Evolutionary conservation across 345 rosid species (phyloP).

Genomic region (Rhodamnia argentea): DNA sequence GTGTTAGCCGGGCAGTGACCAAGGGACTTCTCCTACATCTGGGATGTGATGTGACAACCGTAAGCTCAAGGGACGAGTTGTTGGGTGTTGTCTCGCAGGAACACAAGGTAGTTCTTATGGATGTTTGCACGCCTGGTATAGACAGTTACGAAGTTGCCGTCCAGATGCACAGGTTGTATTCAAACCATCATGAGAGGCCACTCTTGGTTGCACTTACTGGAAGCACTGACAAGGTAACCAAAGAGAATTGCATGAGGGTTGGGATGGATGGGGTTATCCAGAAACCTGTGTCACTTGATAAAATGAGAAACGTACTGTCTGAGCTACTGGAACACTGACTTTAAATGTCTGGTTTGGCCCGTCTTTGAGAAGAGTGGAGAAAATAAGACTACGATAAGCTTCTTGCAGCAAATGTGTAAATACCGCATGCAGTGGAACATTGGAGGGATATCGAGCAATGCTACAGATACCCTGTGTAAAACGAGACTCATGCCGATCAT

Average conservation of each 20-base stretch:
- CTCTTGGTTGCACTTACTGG: constrained; percentile 77
- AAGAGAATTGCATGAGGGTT: constrained; percentile 74
- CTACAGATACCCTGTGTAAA: not conserved
- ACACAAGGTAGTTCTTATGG: constrained; percentile 83
- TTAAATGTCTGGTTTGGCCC: not conserved
- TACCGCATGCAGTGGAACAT: not conserved
- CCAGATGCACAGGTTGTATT: constrained; percentile 50
- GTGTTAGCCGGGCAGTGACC: constrained; percentile 82
- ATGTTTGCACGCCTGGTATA: constrained; percentile 40
- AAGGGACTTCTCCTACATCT: constrained; percentile 75
- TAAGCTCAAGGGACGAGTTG: constrained; percentile 65
- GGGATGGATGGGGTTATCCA: constrained; percentile 71
- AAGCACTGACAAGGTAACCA: constrained; percentile 53
- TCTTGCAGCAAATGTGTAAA: not conserved
- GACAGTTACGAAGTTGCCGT: constrained; percentile 58
- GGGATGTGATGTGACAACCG: constrained; percentile 82
- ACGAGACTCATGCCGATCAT: not conserved
- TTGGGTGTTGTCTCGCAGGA: constrained; percentile 48
- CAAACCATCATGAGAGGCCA: constrained; percentile 65
- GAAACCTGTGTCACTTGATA: constrained; percentile 78
- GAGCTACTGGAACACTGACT: constrained; percentile 65
- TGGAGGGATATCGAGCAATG: not conserved
- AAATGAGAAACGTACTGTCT: constrained; percentile 66
- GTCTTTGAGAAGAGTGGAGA: constrained; percentile 22
- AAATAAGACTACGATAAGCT: not conserved